Evolutionary conservation across 2,329 filamentous ascomycete genomes (phyloP).

Genomic region (Ciborinia camelliae): DNA sequence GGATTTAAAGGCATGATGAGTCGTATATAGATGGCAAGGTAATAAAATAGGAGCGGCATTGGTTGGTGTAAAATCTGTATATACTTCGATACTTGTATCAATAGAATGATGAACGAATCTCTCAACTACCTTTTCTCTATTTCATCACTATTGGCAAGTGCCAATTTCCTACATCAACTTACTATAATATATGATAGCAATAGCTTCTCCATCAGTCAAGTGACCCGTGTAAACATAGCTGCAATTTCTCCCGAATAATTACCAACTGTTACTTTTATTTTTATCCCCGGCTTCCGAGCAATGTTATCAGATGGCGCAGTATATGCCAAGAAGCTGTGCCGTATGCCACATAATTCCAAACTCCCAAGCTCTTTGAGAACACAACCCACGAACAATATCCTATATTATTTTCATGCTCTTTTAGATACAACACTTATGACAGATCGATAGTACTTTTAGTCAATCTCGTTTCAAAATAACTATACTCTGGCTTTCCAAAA

Average conservation of each 20-base stretch:
- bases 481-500: too few species aligned
- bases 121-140: background rate
- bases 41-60: background rate
- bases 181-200: too few species aligned
- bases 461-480: background rate
- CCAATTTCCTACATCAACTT: background rate
- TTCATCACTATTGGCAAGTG: background rate
- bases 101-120: background rate
- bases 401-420: background rate
- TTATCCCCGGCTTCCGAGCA: too few species aligned
- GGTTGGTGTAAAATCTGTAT: background rate
- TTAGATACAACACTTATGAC: background rate
- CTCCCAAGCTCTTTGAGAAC: too few species aligned
- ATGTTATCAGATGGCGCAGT: too few species aligned
- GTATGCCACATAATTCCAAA: too few species aligned
- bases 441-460: background rate
- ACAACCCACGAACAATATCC: too few species aligned
- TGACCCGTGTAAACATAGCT: too few species aligned
- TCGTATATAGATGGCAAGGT: background rate
- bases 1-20: background rate
- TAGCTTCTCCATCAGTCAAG: too few species aligned
- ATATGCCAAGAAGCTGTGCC: too few species aligned
- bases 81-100: background rate
- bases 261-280: too few species aligned
- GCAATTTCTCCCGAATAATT: too few species aligned